These are phyloP conservation scores for Vaccinium myrtillus DNA, from an alignment of 148 eudicot species.

Conservation along the genomic window DNA sequence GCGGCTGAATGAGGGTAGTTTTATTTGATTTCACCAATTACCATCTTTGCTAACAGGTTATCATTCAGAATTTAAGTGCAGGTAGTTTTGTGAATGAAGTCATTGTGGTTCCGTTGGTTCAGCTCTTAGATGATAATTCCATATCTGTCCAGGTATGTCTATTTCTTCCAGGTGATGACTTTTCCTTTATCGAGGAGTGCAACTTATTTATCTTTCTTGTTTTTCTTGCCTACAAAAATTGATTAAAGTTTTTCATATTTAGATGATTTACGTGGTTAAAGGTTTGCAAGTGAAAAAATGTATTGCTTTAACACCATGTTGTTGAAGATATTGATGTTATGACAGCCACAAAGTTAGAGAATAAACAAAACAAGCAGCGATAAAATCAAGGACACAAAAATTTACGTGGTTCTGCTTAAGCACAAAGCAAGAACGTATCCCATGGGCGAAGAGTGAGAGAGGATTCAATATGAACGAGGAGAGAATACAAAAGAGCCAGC, in stretches of 20 bases:
- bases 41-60: conserved; percentile 24
- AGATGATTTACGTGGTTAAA: neutral
- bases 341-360: no score
- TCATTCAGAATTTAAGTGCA: conserved; percentile 88
- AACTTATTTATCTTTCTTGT: conserved; percentile 8
- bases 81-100: conserved; percentile 74
- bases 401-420: no score
- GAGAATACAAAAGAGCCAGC: no score
- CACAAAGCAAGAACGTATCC: no score
- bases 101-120: conserved; percentile 54
- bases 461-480: no score
- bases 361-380: no score
- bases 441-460: no score
- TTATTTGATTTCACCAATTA: conserved; percentile 21
- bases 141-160: conserved; percentile 68
- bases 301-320: neutral
- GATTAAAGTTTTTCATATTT: neutral
- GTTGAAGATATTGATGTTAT: neutral
- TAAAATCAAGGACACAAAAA: no score
- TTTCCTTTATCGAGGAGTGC: neutral
- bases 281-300: neutral
- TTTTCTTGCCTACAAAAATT: neutral
- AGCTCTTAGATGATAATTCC: conserved; percentile 61
- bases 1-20: conserved; percentile 10
- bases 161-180: neutral